Evolutionary conservation across 2,329 filamentous ascomycete genomes (phyloP).

Genomic region (Geoglossum cookeanum): DNA sequence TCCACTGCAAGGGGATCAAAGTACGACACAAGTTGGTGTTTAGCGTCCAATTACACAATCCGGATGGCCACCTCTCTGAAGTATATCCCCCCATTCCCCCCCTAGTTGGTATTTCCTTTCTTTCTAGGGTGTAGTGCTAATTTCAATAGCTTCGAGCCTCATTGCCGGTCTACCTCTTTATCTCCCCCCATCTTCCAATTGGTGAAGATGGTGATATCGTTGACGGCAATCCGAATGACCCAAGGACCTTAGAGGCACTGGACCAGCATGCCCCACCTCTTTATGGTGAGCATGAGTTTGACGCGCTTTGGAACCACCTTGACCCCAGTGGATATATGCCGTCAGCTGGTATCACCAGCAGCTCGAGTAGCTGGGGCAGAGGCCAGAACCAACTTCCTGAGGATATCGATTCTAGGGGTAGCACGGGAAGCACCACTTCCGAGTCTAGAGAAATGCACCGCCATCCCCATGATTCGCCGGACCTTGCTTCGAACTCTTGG

Average conservation of each 20-base stretch:
- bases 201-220: slow-evolving; percentile 72
- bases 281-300: slow-evolving; percentile 77
- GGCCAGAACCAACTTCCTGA: slow-evolving; percentile 61
- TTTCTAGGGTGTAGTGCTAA: background rate
- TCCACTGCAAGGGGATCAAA: slow-evolving; percentile 77
- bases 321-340: slow-evolving; percentile 68
- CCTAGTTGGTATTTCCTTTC: too few species aligned
- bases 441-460: slow-evolving; percentile 49
- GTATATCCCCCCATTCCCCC: slow-evolving; percentile 21
- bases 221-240: slow-evolving; percentile 29
- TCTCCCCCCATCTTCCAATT: slow-evolving; percentile 80
- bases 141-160: slow-evolving; percentile 55
- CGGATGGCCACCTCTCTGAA: slow-evolving; percentile 87
- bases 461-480: slow-evolving; percentile 37
- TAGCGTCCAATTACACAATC: slow-evolving; percentile 79
- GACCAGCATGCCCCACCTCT: slow-evolving; percentile 60
- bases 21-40: slow-evolving; percentile 84
- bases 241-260: slow-evolving; percentile 31
- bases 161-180: slow-evolving; percentile 80
- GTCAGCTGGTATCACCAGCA: slow-evolving; percentile 41
- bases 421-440: slow-evolving; percentile 35
- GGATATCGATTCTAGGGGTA: slow-evolving; percentile 46
- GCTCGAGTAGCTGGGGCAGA: slow-evolving; percentile 55
- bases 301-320: slow-evolving; percentile 77
- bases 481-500: slow-evolving; percentile 18